Evolutionary conservation across 2,329 filamentous ascomycete species (phyloP).

Genomic region (Botrytis paeoniae): DNA sequence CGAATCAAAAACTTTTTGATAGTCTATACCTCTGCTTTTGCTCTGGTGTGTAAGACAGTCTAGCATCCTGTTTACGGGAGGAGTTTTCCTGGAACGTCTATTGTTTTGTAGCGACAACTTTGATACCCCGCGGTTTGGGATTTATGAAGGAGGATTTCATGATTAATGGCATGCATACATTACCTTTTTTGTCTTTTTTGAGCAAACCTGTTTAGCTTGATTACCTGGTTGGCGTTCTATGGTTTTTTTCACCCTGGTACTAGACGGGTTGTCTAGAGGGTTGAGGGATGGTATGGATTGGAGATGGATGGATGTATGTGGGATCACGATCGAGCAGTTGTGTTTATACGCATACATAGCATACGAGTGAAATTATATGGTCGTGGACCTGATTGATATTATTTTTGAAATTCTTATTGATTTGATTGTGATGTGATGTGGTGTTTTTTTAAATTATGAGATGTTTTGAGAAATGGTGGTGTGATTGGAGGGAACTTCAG

Average conservation of each 20-base stretch:
- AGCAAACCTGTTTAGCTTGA: constrained; percentile 3
- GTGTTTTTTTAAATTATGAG: not conserved
- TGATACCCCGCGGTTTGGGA: constrained; percentile 13
- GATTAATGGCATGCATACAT: constrained; percentile 4
- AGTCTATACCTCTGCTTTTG: constrained; percentile 29
- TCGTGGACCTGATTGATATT: not conserved
- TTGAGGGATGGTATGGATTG: constrained; percentile 1
- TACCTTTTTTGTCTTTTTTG: not conserved
- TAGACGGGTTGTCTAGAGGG: constrained; percentile 15
- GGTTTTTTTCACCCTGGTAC: constrained; percentile 12
- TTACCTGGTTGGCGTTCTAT: constrained; percentile 12
- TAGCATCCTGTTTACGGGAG: constrained; percentile 41
- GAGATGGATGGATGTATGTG: not conserved
- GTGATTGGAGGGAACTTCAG: not conserved
- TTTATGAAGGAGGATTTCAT: constrained; percentile 1
- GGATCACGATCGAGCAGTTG: constrained; percentile 8
- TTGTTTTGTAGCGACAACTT: constrained; percentile 13
- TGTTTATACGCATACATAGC: constrained; percentile 13
- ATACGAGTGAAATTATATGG: constrained; percentile 9
- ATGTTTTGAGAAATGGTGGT: not conserved
- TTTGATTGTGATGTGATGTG: not conserved
- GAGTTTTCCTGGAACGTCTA: constrained; percentile 29
- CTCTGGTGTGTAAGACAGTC: constrained; percentile 32
- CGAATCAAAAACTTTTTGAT: constrained; percentile 37
- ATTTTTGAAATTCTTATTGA: not conserved